Conservation (phyloP, 108 stramenopile genomes). For the Cylindrotheca closterium region DNA sequence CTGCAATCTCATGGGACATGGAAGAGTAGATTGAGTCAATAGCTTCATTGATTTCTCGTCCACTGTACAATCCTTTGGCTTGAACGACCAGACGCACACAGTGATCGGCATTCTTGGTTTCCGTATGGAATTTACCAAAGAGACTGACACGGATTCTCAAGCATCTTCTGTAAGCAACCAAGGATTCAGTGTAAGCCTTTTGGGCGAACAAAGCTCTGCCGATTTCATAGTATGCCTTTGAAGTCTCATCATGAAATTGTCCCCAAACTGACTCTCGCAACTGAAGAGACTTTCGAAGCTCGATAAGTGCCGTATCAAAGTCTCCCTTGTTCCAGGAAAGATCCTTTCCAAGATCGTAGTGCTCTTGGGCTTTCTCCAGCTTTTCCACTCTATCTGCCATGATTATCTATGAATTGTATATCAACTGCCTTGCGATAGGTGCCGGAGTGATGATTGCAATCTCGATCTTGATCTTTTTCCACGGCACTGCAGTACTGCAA, state of each 20-base stretch:
- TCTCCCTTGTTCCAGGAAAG: constrained; percentile 47
- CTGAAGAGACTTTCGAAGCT: constrained; percentile 32
- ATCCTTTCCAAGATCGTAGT: constrained; percentile 39
- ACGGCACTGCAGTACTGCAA: not conserved
- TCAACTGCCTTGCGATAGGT: too few species aligned
- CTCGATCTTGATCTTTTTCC: not conserved
- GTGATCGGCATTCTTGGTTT: constrained; percentile 46
- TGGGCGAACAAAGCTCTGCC: constrained; percentile 35
- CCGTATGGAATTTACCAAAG: constrained; percentile 41
- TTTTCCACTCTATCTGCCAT: constrained; percentile 43
- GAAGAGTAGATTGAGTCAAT: constrained; percentile 34
- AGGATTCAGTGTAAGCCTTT: constrained; percentile 32
- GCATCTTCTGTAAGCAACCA: constrained; percentile 34
- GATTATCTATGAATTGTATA: not conserved
- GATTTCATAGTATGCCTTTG: constrained; percentile 40
- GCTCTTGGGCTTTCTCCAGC: constrained; percentile 38
- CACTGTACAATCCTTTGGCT: constrained; percentile 43
- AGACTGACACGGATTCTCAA: constrained; percentile 42
- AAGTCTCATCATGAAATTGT: constrained; percentile 39
- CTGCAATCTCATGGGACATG: constrained; percentile 30
- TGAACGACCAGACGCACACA: constrained; percentile 41
- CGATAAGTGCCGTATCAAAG: constrained; percentile 35
- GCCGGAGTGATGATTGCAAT: too few species aligned
- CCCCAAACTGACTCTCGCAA: constrained; percentile 38
- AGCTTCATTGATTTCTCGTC: constrained; percentile 39